A percentile compares a stretch with the other conserved stretches of the same genome.
Conservation (phyloP, 1,284 basidiomycete species). For the Grifola frondosa region DNA sequence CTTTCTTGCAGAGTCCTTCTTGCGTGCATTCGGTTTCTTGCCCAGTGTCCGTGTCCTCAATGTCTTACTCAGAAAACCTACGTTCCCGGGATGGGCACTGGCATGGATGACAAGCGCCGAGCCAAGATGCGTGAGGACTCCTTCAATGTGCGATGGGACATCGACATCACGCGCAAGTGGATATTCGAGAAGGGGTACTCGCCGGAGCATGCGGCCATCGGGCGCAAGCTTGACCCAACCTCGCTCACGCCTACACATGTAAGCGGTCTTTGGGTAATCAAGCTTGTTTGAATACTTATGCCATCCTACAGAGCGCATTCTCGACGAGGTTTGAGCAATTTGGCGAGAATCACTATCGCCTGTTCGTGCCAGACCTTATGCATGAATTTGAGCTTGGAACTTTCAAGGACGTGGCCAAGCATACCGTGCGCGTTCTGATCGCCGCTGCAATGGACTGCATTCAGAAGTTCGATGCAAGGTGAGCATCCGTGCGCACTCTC, state of each 20-base stretch:
- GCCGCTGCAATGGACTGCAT: slow-evolving; percentile 1
- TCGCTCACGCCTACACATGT: slow-evolving; percentile 1
- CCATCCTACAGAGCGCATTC: slow-evolving; percentile 27
- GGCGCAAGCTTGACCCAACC: background rate
- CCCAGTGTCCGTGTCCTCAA: slow-evolving; percentile 29
- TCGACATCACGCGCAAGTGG: slow-evolving; percentile 10
- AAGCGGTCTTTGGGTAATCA: background rate
- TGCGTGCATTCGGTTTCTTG: slow-evolving; percentile 20
- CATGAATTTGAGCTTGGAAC: slow-evolving; percentile 40
- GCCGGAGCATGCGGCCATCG: slow-evolving; percentile 1
- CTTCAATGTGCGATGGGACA: background rate
- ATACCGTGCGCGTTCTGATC: slow-evolving; percentile 12
- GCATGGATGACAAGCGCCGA: slow-evolving; percentile 3
- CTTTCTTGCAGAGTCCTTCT: slow-evolving; percentile 16
- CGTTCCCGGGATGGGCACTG: slow-evolving; percentile 14
- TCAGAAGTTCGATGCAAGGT: slow-evolving; percentile 16
- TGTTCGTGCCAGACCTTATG: slow-evolving; percentile 36
- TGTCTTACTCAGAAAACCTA: slow-evolving; percentile 26
- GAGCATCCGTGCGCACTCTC: background rate
- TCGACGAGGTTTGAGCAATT: slow-evolving; percentile 13
- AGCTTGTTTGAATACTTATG: background rate
- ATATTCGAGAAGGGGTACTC: slow-evolving; percentile 12
- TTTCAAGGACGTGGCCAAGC: slow-evolving; percentile 24
- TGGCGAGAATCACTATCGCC: slow-evolving; percentile 29
- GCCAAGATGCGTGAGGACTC: slow-evolving; percentile 8